phyloP scores from a whole-genome alignment of 768 basidiomycete genomes.

The Russula brevipes region DNA sequence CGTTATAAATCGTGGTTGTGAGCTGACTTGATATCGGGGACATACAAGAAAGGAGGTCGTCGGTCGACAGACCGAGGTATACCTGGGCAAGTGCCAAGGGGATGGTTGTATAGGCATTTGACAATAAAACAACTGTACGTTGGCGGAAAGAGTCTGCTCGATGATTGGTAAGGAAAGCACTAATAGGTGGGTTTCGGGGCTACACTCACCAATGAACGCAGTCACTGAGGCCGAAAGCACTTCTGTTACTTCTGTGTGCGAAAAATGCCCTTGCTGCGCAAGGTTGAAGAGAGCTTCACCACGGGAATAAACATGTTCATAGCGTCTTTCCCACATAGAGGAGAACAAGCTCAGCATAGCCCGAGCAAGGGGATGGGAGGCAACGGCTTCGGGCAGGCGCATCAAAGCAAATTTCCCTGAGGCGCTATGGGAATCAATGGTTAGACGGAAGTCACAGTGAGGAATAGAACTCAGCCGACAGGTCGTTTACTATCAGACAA shows the following conservation, averaged over 20 bases:
- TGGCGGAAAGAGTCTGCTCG: constrained; percentile 52
- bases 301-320: constrained; percentile 51
- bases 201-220: constrained; percentile 46
- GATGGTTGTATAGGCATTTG: constrained; percentile 61
- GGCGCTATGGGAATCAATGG: constrained; percentile 38
- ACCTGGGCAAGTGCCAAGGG: constrained; percentile 47
- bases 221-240: constrained; percentile 42
- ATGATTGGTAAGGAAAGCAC: background rate
- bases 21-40: constrained; percentile 13
- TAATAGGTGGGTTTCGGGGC: background rate
- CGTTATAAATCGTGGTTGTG: background rate
- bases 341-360: constrained; percentile 44
- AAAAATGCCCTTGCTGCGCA: constrained; percentile 41
- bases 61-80: constrained; percentile 48
- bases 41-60: constrained; percentile 35
- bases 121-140: constrained; percentile 51
- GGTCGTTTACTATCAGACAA: constrained; percentile 58
- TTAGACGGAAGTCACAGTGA: background rate
- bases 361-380: constrained; percentile 41
- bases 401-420: constrained; percentile 54
- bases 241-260: constrained; percentile 42
- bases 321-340: constrained; percentile 50
- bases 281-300: constrained; percentile 40
- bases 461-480: constrained; percentile 39
- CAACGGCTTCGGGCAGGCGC: constrained; percentile 49